Base-by-base conservation (phyloP, 192 early-diverging fungal species). In the Coemansia sp. region DNA sequence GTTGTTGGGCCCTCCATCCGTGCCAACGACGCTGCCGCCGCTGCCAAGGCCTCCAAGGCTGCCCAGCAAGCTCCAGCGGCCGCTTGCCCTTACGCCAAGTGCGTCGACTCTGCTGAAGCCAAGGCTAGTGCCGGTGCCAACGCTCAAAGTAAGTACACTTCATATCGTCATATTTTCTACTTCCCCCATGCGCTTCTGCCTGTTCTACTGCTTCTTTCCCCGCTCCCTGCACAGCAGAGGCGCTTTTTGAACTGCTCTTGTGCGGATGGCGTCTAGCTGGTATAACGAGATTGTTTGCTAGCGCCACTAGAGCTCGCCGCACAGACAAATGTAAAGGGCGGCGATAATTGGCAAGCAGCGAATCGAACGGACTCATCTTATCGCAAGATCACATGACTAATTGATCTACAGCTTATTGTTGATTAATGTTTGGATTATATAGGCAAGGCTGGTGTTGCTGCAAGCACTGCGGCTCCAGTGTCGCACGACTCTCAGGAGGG, bases 1-100 rank as follows among this genome's bases (percentile, higher is more conserved):
- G 81, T 84, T 0, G 75, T 84, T 11, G 81, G 81, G 17, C 76
- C 81, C 21, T 75, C 76, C 55, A 69, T 78, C 46, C 81, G 73
- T 51, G 67, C 69, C 73, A 72, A 73, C 64, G 75, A 82, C 31
- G 66, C 78, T 21, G 68, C 64, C 25, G 65, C 58, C 7, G 63
- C 71, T 34, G 37, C 44, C 17, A 36, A 45, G 45, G 63, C 63
- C 0, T 25, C 63, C 41, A 41, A 42, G 38, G 27, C 38, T 9
- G 17, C 63, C 46, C 15, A 51, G 46, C 66, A 66, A 63, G 69
- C 37, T 62, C 21, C 46, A 37, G 48, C 36, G 68, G 53, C 42
- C 61, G 34, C 36, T 27, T 83, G 80, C 73, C 80, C 80, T 25
- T 78, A 63, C 48, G 76, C 73, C 37, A 72, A 75, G 53, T 66